Conservation (phyloP, 208 protist genomes). For the Acanthamoeba healyi region DNA sequence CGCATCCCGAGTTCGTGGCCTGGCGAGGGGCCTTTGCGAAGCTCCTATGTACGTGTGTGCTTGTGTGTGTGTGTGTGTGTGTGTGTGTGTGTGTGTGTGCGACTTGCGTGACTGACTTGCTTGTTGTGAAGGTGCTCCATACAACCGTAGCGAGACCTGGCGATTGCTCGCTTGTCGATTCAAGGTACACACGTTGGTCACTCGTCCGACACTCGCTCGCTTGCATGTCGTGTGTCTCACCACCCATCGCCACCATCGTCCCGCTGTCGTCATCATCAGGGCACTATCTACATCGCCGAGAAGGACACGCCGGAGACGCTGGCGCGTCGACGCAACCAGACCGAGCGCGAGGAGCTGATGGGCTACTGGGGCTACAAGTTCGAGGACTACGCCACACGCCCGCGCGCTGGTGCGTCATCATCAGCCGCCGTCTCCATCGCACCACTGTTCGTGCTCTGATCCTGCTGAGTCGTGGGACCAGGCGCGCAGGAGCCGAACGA, state of each 20-base stretch:
- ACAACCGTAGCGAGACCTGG: conserved; percentile 27
- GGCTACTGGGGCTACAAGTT: conserved; percentile 67
- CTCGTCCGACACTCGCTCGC: too few species aligned
- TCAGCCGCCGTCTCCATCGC: not conserved
- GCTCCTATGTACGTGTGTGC: not conserved
- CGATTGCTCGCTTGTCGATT: conserved; percentile 12
- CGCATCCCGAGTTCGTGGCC: conserved; percentile 15
- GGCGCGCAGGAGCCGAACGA: not conserved
- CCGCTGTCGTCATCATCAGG: too few species aligned
- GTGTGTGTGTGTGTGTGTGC: not conserved
- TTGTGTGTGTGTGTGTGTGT: not conserved
- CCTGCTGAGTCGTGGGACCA: not conserved
- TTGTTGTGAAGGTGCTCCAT: not conserved
- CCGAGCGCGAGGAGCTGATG: conserved; percentile 47
- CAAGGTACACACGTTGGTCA: conserved; percentile 4
- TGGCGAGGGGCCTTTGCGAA: conserved; percentile 10
- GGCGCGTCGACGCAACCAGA: conserved; percentile 20
- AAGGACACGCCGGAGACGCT: not conserved
- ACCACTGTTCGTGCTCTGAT: not conserved
- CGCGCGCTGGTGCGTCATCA: not conserved
- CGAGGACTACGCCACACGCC: conserved; percentile 47
- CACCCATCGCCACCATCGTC: too few species aligned
- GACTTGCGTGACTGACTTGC: not conserved
- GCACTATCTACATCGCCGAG: conserved; percentile 24
- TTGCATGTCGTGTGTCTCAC: too few species aligned